Base-by-base conservation (phyloP, 441 rosid species). In the Bruguiera hainesii region DNA sequence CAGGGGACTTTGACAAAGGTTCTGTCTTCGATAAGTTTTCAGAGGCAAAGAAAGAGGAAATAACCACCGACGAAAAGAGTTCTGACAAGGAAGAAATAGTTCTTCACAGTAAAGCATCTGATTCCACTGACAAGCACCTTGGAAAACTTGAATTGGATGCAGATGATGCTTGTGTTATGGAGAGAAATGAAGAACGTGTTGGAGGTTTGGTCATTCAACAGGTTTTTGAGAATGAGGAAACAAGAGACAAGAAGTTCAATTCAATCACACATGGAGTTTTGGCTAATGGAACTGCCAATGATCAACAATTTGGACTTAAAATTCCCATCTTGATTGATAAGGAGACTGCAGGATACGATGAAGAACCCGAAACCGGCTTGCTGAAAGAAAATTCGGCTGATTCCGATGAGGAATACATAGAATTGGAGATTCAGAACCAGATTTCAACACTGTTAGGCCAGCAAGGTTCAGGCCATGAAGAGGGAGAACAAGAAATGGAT, bases 361-460 rank as follows among this genome's bases (percentile, higher is more conserved):
- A 69, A 39, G 75, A 74, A 10, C 16, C 26, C 9, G 78, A 61
- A 63, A 61, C 7, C 9, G 76, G 37, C 10, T 15, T 48, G 37
- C 56, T 60, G 48, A 49, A 31, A 59, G 70, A 56, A 56, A 73
- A 60, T 55, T 60, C 49, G 49, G 63, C 28, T 30, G 81, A 71
- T 49, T 79, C 80, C n/a, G 84, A 83, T 51, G 89, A 87, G 25
- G 88, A 84, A 60, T 86, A 76, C 57, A 84, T 84, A 59, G 89
- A 83, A 77, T 63, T 85, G n/a, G 71, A 79, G 35, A 82, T 77
- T 21, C 63, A 23, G 64, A 64, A 76, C 53, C 71, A 51, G 29
- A 72, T 67, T 56, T 69, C 81, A 20, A 55, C 48, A 60, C 37
- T 55, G 26, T 25, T 63, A 53, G 61, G 26, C 16, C 55, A 53